A percentile compares a stretch with the other conserved stretches of the same genome.
These are phyloP conservation scores for Protomyces arabidopsidicola DNA, from an alignment of 1,139 yeast species.

Conservation along the genomic window DNA sequence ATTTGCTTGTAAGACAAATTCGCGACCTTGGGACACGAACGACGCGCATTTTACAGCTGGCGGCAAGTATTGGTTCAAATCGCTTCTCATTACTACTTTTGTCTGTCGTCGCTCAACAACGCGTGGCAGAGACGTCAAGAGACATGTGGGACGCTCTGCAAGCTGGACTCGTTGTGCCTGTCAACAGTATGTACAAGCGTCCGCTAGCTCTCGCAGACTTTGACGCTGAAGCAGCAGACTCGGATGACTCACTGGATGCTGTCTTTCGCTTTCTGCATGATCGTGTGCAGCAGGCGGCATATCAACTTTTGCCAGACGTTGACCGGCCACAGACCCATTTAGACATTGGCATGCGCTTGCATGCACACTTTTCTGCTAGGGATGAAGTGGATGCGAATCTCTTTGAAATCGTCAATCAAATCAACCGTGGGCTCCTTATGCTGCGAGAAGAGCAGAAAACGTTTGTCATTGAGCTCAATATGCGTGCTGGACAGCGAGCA, in stretches of 20 bases:
- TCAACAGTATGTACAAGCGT: conserved; percentile 6
- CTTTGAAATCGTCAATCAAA: conserved; percentile 21
- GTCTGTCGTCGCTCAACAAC: conserved; percentile 7
- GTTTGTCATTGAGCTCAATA: conserved; percentile 16
- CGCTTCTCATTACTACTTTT: conserved; percentile 12
- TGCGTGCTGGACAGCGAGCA: conserved; percentile 20
- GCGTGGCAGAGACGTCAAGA: background rate
- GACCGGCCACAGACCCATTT: conserved; percentile 15
- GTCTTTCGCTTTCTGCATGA: conserved; percentile 23
- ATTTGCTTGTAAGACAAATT: conserved; percentile 8
- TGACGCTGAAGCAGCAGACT: background rate
- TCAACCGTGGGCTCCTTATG: conserved; percentile 16
- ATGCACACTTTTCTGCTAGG: background rate
- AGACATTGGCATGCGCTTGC: conserved; percentile 14
- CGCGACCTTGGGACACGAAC: conserved; percentile 3
- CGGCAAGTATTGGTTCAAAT: conserved; percentile 20
- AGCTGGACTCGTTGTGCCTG: conserved; percentile 20
- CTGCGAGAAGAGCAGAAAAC: background rate
- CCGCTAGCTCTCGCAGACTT: conserved; percentile 5
- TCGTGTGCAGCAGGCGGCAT: conserved; percentile 26
- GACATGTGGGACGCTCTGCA: conserved; percentile 22
- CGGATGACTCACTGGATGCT: conserved; percentile 9
- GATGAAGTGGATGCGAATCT: background rate
- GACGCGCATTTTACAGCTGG: conserved; percentile 8
- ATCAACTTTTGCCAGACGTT: conserved; percentile 6